A percentile compares a stretch with the other conserved stretches of the same genome.
These are phyloP conservation scores for Lanmaoa pseudosensibilis DNA, from an alignment of 768 basidiomycete genomes.

Conservation along the genomic window DNA sequence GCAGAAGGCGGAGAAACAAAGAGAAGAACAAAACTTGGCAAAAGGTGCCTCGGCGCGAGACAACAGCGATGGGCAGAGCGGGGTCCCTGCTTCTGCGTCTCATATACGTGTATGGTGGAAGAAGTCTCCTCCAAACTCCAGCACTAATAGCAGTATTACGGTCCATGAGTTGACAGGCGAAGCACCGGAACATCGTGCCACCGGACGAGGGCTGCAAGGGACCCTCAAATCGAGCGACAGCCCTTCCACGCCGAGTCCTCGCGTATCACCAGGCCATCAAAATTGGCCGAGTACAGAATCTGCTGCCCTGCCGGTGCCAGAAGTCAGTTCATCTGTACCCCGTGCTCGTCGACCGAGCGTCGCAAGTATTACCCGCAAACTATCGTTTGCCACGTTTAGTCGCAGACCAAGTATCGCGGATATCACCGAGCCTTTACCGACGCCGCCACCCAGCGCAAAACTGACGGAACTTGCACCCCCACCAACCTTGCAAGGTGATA, in stretches of 20 bases:
- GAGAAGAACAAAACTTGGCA: conserved; percentile 13
- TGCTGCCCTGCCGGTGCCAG: conserved; percentile 3
- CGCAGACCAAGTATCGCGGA: conserved; percentile 28
- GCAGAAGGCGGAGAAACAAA: conserved; percentile 25
- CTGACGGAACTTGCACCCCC: conserved; percentile 21
- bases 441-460: conserved; percentile 16
- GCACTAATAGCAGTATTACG: conserved; percentile 9
- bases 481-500: conserved; percentile 11
- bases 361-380: conserved; percentile 33
- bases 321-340: conserved; percentile 3
- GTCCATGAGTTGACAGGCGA: conserved; percentile 14
- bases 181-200: neutral
- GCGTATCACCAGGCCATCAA: conserved; percentile 17
- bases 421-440: conserved; percentile 19
- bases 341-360: conserved; percentile 27
- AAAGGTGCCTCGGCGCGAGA: neutral
- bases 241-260: conserved; percentile 25
- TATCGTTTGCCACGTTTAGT: conserved; percentile 31
- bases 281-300: conserved; percentile 27
- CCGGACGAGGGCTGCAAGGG: conserved; percentile 9
- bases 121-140: conserved; percentile 18
- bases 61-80: conserved; percentile 6
- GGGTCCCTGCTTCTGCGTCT: conserved; percentile 9
- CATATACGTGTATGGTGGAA: conserved; percentile 34
- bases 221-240: conserved; percentile 9